Evolutionary conservation across 2,329 filamentous ascomycete species (phyloP), one percentile per base, ranked within the genome.

Genomic region (Alternaria sp.): DNA sequence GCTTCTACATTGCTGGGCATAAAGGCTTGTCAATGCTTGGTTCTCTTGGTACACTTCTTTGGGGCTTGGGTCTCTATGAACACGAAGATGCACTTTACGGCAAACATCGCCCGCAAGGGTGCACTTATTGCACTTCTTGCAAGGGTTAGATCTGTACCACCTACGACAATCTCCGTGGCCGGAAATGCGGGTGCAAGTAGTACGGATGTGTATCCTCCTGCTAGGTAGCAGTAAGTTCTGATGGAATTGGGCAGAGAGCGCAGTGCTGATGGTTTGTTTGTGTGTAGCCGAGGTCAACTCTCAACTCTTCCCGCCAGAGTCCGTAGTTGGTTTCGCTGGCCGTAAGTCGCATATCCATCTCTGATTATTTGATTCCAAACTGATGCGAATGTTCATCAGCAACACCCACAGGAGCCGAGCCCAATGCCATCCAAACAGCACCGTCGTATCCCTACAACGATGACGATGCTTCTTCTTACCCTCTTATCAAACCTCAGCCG

Each of bases 371-470:
- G 17, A 8, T 13, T 24, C 23, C 13, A 8, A 7, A 11, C 29
- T 51, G 28, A 51, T 11, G 5, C 21, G 11, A 23, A 42, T 13
- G 3, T 13, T 6, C 24, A 36, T 5, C 14, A 58, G 55, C 70
- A 26, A 74, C 69, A n/a, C 69, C 69, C 3, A 71, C 69, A 10
- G 71, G 71, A 39, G 66, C 44, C 3, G 69, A 72, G 58, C 71
- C 71, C 0, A 63, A 64, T 24, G 70, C 70, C n/a, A 67, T 68
- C 7, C 67, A 74, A 42, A 73, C 70, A 13, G 69, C 71, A 13
- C 64, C 67, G 9, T 50, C 63, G 11, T 73, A 74, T 50, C 71
- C 71, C 2, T 74, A 74, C 55, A 73, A 72, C 26, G 60, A 70
- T 10, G 58, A 63, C 29, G 51, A 63, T 33, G 63, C 67, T 14